These are phyloP conservation scores for Phytophthora niederhauseri DNA, from an alignment of 352 stramenopile genomes.

Conservation along the genomic window DNA sequence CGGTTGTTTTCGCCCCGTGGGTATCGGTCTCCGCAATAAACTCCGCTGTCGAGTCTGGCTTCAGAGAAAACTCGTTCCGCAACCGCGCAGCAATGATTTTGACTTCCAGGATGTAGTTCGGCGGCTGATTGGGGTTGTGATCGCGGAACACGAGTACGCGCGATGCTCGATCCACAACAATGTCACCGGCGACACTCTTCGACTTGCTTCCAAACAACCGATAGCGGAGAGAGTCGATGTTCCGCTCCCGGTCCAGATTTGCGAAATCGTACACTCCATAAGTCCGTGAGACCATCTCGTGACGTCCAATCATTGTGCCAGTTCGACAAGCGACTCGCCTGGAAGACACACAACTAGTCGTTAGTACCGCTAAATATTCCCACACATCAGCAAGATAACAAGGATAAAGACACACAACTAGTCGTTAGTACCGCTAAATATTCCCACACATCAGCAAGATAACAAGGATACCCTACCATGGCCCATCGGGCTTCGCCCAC, in stretches of 20 bases:
- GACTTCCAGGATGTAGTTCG: constrained; percentile 82
- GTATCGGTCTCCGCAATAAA: constrained; percentile 74
- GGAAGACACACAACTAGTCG: constrained; percentile 14
- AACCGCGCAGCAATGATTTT: constrained; percentile 83
- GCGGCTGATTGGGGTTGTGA: constrained; percentile 52
- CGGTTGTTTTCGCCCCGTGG: constrained; percentile 52
- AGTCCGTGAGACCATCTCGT: constrained; percentile 58
- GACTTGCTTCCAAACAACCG: constrained; percentile 75
- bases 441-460: background rate
- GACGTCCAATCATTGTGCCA: constrained; percentile 49
- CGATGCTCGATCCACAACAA: constrained; percentile 79
- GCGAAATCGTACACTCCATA: constrained; percentile 87
- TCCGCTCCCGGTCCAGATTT: constrained; percentile 79
- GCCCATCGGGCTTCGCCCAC: constrained; percentile 77
- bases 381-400: no score
- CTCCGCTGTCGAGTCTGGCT: constrained; percentile 63
- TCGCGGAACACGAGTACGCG: constrained; percentile 84
- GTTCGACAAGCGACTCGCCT: constrained; percentile 78
- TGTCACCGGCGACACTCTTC: constrained; percentile 71
- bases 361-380: no score
- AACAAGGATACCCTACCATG: constrained; percentile 47
- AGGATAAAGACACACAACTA: no score
- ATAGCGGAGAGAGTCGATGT: constrained; percentile 73
- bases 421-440: no score
- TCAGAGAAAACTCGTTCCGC: constrained; percentile 63